Conservation (phyloP, 2,329 filamentous ascomycete species). For the Sarocladiaceae sp. region DNA sequence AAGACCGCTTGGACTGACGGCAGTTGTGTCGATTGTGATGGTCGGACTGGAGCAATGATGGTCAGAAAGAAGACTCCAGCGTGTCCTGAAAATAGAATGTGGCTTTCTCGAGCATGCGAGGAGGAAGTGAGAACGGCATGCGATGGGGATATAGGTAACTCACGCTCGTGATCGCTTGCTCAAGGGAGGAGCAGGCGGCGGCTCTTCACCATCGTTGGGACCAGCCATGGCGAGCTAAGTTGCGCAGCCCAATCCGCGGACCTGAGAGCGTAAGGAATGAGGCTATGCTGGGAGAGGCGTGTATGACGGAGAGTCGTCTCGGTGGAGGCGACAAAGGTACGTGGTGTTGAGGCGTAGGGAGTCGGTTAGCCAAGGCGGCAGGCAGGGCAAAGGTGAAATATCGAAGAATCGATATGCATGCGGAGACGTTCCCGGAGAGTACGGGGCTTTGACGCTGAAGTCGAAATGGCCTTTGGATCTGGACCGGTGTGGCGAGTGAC, state of each 20-base stretch:
- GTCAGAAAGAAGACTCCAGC: conserved; percentile 11
- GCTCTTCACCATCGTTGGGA: conserved; percentile 3
- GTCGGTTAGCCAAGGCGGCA: not conserved
- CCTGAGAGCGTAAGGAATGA: not conserved
- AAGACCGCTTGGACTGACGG: conserved; percentile 23
- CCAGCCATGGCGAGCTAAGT: not conserved
- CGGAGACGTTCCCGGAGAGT: not conserved
- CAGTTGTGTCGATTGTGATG: conserved; percentile 49
- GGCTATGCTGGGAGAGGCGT: conserved; percentile 4
- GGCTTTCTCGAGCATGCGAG: conserved; percentile 6
- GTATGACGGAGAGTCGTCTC: not conserved
- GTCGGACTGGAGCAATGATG: conserved; percentile 34
- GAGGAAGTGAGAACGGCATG: conserved; percentile 9
- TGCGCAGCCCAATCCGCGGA: conserved; percentile 3
- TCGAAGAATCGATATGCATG: conserved; percentile 1
- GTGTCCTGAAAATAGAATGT: conserved; percentile 6
- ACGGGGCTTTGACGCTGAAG: not conserved
- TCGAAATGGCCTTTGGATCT: not conserved
- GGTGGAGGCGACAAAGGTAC: conserved; percentile 3
- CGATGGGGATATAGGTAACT: conserved; percentile 15
- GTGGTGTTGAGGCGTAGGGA: not conserved
- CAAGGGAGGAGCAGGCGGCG: conserved; percentile 2
- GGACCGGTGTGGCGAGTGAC: conserved; percentile 1
- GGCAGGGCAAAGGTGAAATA: not conserved
- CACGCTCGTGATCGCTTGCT: conserved; percentile 28